Evolutionary conservation across 176 grass and related monocot species (phyloP).

Genomic region (Saccharum officinarum): DNA sequence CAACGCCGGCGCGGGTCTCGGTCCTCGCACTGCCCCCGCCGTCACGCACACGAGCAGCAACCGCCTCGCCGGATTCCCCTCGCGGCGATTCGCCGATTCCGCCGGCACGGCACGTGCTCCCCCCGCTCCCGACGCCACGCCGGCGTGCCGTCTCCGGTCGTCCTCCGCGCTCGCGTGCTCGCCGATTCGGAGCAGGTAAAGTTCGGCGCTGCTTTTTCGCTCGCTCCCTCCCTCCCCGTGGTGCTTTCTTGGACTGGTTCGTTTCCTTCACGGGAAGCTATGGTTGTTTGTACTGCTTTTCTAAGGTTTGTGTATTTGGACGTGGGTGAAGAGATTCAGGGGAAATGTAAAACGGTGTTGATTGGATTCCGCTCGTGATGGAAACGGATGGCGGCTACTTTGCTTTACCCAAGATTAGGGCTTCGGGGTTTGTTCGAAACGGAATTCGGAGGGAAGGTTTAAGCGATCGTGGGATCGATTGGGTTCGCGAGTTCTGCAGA

Average conservation of each 20-base stretch:
- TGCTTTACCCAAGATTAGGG: slow-evolving; percentile 13
- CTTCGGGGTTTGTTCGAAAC: background rate
- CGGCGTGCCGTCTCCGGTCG: background rate
- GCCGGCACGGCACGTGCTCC: background rate
- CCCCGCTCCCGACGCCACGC: background rate
- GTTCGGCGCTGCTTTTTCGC: background rate
- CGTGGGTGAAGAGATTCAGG: background rate
- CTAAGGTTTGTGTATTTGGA: background rate
- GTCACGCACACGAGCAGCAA: background rate
- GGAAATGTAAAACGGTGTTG: background rate
- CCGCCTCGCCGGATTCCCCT: background rate
- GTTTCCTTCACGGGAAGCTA: background rate
- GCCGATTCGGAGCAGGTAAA: slow-evolving; percentile 11
- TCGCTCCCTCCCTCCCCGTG: background rate
- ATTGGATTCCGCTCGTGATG: background rate
- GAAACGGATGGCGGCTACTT: background rate
- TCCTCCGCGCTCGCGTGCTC: background rate
- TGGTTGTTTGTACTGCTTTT: background rate
- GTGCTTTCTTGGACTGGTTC: slow-evolving; percentile 18
- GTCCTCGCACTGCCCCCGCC: background rate
- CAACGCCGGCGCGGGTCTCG: background rate
- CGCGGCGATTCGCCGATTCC: background rate
- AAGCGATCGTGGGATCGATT: background rate
- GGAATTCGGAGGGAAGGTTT: background rate
- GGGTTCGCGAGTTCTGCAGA: background rate